Evolutionary conservation across 345 rosid species (phyloP), one percentile per base, ranked within the genome.

Genomic region (Erodium maritimum): DNA sequence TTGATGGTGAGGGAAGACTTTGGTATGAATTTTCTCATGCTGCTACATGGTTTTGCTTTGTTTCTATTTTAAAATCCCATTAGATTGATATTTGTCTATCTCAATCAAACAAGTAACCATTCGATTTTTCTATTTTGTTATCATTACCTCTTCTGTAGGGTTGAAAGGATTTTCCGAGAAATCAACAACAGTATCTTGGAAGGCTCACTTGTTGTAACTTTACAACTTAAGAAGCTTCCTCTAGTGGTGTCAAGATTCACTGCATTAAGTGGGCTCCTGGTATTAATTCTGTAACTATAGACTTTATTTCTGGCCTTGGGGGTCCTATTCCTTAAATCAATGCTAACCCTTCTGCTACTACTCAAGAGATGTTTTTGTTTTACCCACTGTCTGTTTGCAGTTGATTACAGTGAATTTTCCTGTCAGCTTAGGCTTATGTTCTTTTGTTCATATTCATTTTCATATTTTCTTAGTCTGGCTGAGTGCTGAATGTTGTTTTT

Each of bases 261-360:
- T 63, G 99, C 97, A 14, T 74, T 93, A 66, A 80, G 89, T 65
- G 99, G 99, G 66, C 94, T 93, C 50, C 80, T 93, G 96, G 96
- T 89, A 87, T 56, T 45, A 62, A 54, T 56, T 66, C 61, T 63
- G 20, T 37, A 58, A 64, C 50, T 53, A 34, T 53, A 52, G 58
- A 1, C 1, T 2, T 68, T 52, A 55, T 65, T 55, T 58, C 14
- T 17, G 21, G 25, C 12, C 10, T 58, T 48, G 50, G 46, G 22
- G 19, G 25, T 21, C 17, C 55, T 23, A 29, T 11, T 29, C 37
- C 48, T 58, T 13, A 46, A 57, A 52, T 54, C 25, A 61, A 53
- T 62, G 23, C 4, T 17, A 57, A 51, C 17, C 6, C 2, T 20
- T 21, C 23, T 9, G 23, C 55, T 0, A 42, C 14, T 17, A 51